Evolutionary conservation across 345 rosid genomes (phyloP).

Genomic region (Gossypium anomalum): DNA sequence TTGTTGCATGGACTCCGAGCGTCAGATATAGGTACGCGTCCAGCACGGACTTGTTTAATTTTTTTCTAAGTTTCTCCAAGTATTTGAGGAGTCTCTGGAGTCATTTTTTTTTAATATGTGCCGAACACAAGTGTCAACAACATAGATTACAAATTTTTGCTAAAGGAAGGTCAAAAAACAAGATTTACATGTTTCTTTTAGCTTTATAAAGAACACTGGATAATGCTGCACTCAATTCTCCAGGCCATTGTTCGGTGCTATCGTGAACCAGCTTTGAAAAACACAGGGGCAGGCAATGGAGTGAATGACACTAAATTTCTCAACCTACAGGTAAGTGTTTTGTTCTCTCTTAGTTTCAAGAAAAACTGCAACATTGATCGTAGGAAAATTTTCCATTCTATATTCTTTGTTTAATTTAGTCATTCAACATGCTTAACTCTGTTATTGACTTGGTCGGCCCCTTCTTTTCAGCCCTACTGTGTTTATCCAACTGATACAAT

Average conservation of each 20-base stretch:
- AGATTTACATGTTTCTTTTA: not conserved
- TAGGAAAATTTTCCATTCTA: not conserved
- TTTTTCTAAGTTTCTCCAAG: not conserved
- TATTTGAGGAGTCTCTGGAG: not conserved
- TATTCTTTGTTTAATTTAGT: not conserved
- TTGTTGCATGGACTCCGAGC: not conserved
- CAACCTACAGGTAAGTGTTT: slow-evolving; percentile 31
- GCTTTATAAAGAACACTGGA: not conserved
- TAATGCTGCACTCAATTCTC: not conserved
- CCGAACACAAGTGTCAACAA: not conserved
- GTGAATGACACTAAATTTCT: slow-evolving; percentile 12
- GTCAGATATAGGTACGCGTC: not conserved
- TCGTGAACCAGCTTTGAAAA: slow-evolving; percentile 18
- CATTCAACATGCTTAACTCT: not conserved
- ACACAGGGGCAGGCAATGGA: slow-evolving; percentile 15
- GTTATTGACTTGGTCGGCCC: not conserved
- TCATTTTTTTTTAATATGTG: not conserved
- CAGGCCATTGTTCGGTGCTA: slow-evolving; percentile 27
- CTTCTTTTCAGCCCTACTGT: not conserved
- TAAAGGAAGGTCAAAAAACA: not conserved
- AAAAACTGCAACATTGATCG: not conserved
- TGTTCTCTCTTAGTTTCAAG: slow-evolving; percentile 10
- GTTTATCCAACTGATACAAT: not conserved
- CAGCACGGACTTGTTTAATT: not conserved
- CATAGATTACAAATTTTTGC: not conserved